Evolutionary conservation across 495 filamentous ascomycete genomes (phyloP), one percentile per base, ranked within the genome.

Genomic region (Daldinia decipiens): DNA sequence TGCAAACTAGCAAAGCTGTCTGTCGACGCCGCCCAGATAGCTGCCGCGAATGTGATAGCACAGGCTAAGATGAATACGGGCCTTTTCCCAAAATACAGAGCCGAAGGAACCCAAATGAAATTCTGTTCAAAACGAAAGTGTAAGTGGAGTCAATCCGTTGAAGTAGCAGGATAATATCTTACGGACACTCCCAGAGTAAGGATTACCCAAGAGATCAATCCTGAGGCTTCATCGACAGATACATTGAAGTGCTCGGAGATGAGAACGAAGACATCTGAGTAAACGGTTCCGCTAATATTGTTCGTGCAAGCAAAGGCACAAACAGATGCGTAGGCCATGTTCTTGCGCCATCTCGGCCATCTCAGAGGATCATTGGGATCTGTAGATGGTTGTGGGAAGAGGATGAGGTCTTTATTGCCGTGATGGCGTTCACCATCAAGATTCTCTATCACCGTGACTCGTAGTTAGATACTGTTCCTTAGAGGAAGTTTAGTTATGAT

Each of bases 331-430:
- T 56, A 65, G 19, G 52, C 62, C 24, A 47, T 32, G 24, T 65
- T 53, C 27, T 65, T 65, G 26, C 62, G 62, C 53, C 53, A 57
- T 56, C 39, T 56, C 13, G 62, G 39, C 62, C 62, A 65, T 8
- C 52, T 65, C 13, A 65, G 40, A 1, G 62, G 62, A 21, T 65
- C 62, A 38, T 65, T 65, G 11, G 62, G 62, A 29, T 65, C 62
- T 9, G 39, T 29, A 12, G 62, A 65, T 8, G 62, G 62, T 39
- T 65, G 62, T 19, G 62, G 62, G 17, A 65, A 65, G 11, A 65
- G 62, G 11, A 65, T 54, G 21, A 52, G 53, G 27, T 65, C 62
- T 12, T 38, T 31, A 38, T 34, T 17, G 7, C 32, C 52, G 5
- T 24, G 26, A 26, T 65, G 52, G 27, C 56, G 38, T 40, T 57